These are phyloP conservation scores for Inonotus hispidus DNA, from an alignment of 1,284 basidiomycete species.

Conservation along the genomic window DNA sequence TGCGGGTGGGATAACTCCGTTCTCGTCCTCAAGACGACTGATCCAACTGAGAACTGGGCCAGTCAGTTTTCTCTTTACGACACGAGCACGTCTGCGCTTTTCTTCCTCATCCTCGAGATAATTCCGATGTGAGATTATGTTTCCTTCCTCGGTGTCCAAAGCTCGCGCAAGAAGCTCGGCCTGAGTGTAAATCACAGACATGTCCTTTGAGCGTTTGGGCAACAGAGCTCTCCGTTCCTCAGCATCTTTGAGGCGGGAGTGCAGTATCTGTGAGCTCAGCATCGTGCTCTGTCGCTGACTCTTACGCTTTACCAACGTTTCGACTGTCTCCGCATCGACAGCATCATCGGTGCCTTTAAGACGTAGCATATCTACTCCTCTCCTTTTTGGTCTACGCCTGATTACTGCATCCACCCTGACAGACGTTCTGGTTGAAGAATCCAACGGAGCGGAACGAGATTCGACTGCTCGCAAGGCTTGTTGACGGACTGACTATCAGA, in stretches of 20 bases:
- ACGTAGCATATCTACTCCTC: conserved; percentile 37
- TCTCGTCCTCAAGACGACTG: conserved; percentile 57
- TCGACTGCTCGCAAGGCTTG: conserved; percentile 57
- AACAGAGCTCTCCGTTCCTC: conserved; percentile 57
- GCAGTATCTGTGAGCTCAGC: conserved; percentile 54
- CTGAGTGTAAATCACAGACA: conserved; percentile 56
- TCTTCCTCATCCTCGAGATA: conserved; percentile 79
- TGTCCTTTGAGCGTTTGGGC: conserved; percentile 54
- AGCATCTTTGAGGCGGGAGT: conserved; percentile 50
- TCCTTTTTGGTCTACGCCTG: conserved; percentile 26
- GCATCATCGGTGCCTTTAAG: conserved; percentile 37
- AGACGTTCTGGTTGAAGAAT: conserved; percentile 38
- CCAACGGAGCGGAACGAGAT: conserved; percentile 23
- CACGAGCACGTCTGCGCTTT: conserved; percentile 63
- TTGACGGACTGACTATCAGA: conserved; percentile 4
- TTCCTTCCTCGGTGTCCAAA: conserved; percentile 80
- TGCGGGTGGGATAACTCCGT: conserved; percentile 30
- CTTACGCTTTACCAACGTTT: conserved; percentile 43
- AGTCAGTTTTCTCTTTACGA: conserved; percentile 53
- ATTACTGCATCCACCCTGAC: conserved; percentile 55
- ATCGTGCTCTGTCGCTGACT: conserved; percentile 63
- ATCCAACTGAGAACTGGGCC: conserved; percentile 75
- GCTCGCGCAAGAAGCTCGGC: conserved; percentile 77
- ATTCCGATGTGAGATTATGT: conserved; percentile 70
- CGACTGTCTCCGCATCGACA: conserved; percentile 40